Base-by-base conservation (phyloP, 192 early-diverging fungal species). In the Phycomyces nitens region DNA sequence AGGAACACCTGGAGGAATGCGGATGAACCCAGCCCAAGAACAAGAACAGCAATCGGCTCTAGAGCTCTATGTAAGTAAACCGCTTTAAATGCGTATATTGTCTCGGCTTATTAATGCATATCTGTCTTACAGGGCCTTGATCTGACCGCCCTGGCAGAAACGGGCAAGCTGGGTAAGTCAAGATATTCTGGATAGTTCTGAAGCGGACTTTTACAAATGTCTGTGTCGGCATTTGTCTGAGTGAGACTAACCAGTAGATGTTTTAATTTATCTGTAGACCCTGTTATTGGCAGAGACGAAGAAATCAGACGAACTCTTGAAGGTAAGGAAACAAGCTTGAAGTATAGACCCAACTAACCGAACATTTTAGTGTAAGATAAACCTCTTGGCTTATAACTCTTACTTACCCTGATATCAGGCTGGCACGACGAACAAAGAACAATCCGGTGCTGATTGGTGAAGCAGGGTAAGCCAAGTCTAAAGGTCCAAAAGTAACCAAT, bases 231-330 rank as follows among this genome's bases (percentile, higher is more conserved):
- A 43, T 44, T 40, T 59, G 16, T 41, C 22, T 42, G 23, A 24
- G 21, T 26, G 7, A 26, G 3, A 26, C 23, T 21, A 54, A 54
- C 12, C 2, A 29, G 12, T 24, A 54, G 22, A n/a, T 57, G 23
- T 57, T 38, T 40, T n/a, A 9, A n/a, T 57, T 5, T 20, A 24
- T 23, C 12, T 27, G 3, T 50, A 73, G 90, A 92, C 72, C 89
- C 89, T 26, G 88, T 92, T 5, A 90, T 92, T 52, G 89, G 89
- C 12, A 81, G 89, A 50, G 89, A 92, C 62, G 85, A 90, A 65
- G 81, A 85, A 29, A 92, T 92, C 57, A 80, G 89, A 39, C 80
- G 89, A 7, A 87, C 84, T 38, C 84, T 92, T 58, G 88, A 84
- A 89, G 82, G 86, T 91, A 71, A 53, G n/a, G n/a, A n/a, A n/a